Base-by-base conservation (phyloP, 306 rosid species). In the Pyrus bretschneideri region DNA sequence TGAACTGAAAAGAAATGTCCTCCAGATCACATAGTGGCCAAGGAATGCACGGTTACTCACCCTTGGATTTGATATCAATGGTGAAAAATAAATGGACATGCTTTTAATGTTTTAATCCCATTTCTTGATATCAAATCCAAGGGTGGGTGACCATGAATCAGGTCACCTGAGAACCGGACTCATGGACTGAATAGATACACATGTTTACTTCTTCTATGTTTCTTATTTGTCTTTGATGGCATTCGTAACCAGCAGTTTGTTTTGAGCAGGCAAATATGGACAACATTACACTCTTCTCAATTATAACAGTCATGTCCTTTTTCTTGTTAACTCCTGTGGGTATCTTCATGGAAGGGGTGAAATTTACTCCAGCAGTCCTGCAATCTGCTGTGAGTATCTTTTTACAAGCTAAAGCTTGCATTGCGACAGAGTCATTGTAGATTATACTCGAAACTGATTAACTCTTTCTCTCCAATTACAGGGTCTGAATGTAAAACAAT, bases 231-330 rank as follows among this genome's bases (percentile, higher is more conserved):
- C 74, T 54, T 69, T 17, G 51, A 69, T 31, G 69, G 67, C 57
- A 81, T 29, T 29, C 18, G 76, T 67, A 63, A 86, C 68, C 14
- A 17, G 38, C 25, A 63, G 44, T 82, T 75, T 81, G 70, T 88
- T 77, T 82, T 87, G 64, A 35, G 15, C 95, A 93, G 98, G 97
- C 86, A 3, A 82, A 96, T 21, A 78, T 95, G 73, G 99, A 95
- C 93, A 92, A 95, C 86, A 91, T 95, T 84, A 92, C 96, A 33
- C 96, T 95, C 76, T 95, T 95, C 93, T 95, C 99, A 45, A 86
- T 89, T 63, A 95, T 95, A 69, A 96, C 99, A 6, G 80, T 95
- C 29, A 90, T 95, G 99, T 95, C 99, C 74, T 87, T 95, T 83
- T 75, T 95, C 85, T 77, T 95, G 86, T 66, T 91, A 15, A 78